Conservation (phyloP, 495 filamentous ascomycete species). For the Evernia prunastri region DNA sequence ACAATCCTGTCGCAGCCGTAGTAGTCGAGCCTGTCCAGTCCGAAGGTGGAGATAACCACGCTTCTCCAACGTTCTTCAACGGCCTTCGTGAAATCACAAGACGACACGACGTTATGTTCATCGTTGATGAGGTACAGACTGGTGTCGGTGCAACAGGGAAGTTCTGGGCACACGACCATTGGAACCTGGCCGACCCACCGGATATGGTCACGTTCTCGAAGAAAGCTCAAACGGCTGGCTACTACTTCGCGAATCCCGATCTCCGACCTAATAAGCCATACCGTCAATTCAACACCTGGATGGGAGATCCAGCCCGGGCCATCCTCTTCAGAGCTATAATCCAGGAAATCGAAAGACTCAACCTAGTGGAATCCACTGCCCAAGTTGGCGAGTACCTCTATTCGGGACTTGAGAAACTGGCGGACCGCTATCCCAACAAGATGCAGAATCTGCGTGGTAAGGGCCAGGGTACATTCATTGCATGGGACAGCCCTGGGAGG, state of each 20-base stretch:
- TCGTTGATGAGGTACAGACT: slow-evolving; percentile 98
- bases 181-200: slow-evolving; percentile 74
- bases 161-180: slow-evolving; percentile 99
- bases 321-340: slow-evolving; percentile 91
- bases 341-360: slow-evolving; percentile 73
- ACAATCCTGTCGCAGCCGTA: slow-evolving; percentile 81
- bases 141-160: slow-evolving; percentile 92
- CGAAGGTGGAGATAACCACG: slow-evolving; percentile 98
- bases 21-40: slow-evolving; percentile 96
- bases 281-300: slow-evolving; percentile 99
- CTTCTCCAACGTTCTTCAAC: slow-evolving; percentile 85
- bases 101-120: slow-evolving; percentile 81
- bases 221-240: slow-evolving; percentile 97
- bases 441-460: slow-evolving; percentile 88
- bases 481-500: slow-evolving; percentile 81
- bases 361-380: slow-evolving; percentile 76
- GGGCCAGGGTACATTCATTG: slow-evolving; percentile 93
- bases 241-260: slow-evolving; percentile 84
- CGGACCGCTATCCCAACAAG: slow-evolving; percentile 70
- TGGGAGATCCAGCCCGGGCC: slow-evolving; percentile 91
- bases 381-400: slow-evolving; percentile 80
- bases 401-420: slow-evolving; percentile 59
- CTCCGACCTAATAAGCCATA: slow-evolving; percentile 98
- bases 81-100: slow-evolving; percentile 80
- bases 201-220: slow-evolving; percentile 99